A percentile compares a stretch with the other conserved stretches of the same genome.
phyloP scores from a whole-genome alignment of 2,329 filamentous ascomycete species.

The Microsporum audouinii region DNA sequence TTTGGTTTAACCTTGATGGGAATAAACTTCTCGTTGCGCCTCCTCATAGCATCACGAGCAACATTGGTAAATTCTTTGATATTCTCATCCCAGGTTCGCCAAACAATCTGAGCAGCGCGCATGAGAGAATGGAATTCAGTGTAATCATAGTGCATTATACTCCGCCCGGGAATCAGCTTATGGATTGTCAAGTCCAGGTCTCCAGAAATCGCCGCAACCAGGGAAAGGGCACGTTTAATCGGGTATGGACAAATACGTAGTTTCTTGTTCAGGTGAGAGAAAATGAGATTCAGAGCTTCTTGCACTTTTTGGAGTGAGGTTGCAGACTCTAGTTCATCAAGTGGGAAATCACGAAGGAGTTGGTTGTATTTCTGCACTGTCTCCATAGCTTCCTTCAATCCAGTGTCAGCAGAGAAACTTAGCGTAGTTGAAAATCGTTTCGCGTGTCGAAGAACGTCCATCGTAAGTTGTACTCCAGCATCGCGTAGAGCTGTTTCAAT shows the following conservation, averaged over 20 bases:
- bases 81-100: slow-evolving; percentile 87
- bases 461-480: slow-evolving; percentile 77
- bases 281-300: slow-evolving; percentile 80
- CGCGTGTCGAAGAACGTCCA: slow-evolving; percentile 90
- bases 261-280: slow-evolving; percentile 94
- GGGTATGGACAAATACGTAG: slow-evolving; percentile 92
- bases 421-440: slow-evolving; percentile 97
- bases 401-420: slow-evolving; percentile 92
- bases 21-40: slow-evolving; percentile 94
- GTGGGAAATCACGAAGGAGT: slow-evolving; percentile 93
- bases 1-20: slow-evolving; percentile 89
- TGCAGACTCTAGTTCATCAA: slow-evolving; percentile 87
- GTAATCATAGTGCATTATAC: slow-evolving; percentile 85
- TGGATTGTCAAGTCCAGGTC: slow-evolving; percentile 84
- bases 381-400: slow-evolving; percentile 89
- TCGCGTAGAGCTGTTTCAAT: slow-evolving; percentile 82
- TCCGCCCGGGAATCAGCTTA: slow-evolving; percentile 69
- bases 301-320: slow-evolving; percentile 80
- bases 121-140: slow-evolving; percentile 80
- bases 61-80: slow-evolving; percentile 97
- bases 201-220: slow-evolving; percentile 94
- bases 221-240: slow-evolving; percentile 73
- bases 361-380: slow-evolving; percentile 98
- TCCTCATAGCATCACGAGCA: slow-evolving; percentile 83
- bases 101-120: slow-evolving; percentile 72